Percentiles rank a stretch among this genome's conserved stretches.
phyloP scores from a whole-genome alignment of 2,329 filamentous ascomycete genomes.

The Clonostachys chloroleuca region DNA sequence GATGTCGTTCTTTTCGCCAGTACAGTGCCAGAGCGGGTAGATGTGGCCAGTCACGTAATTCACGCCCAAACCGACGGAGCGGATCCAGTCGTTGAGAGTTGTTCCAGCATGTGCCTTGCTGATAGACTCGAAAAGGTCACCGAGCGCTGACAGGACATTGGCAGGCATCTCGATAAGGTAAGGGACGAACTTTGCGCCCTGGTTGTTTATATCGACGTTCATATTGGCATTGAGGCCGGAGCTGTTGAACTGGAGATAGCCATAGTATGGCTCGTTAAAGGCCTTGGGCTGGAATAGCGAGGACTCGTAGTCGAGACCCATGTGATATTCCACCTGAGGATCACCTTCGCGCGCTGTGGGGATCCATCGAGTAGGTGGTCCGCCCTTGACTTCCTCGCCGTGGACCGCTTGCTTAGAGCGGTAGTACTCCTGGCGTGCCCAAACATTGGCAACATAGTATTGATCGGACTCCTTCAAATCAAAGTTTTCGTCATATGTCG shows the following conservation, averaged over 20 bases:
- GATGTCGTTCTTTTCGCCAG: slow-evolving; percentile 25
- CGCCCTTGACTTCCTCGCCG: slow-evolving; percentile 8
- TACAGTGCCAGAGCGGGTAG: slow-evolving; percentile 30
- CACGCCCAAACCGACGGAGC: slow-evolving; percentile 21
- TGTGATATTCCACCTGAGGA: slow-evolving; percentile 22
- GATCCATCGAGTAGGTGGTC: slow-evolving; percentile 10
- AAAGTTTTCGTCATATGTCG: slow-evolving; percentile 15
- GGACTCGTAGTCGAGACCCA: slow-evolving; percentile 33
- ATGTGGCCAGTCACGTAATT: slow-evolving; percentile 29
- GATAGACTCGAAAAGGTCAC: slow-evolving; percentile 20
- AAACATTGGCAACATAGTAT: slow-evolving; percentile 35
- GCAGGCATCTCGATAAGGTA: slow-evolving; percentile 22
- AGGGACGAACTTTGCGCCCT: slow-evolving; percentile 17
- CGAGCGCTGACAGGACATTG: slow-evolving; percentile 17
- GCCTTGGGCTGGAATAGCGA: slow-evolving; percentile 31
- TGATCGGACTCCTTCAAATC: slow-evolving; percentile 32
- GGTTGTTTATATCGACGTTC: slow-evolving; percentile 13
- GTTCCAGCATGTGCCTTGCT: slow-evolving; percentile 15
- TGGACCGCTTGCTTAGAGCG: slow-evolving; percentile 19
- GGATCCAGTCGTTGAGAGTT: slow-evolving; percentile 21
- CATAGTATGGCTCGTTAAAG: slow-evolving; percentile 24
- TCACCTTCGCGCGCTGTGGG: slow-evolving; percentile 9
- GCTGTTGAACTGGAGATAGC: slow-evolving; percentile 22
- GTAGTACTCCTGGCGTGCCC: slow-evolving; percentile 34
- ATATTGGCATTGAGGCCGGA: slow-evolving; percentile 13